Conservation (phyloP, 2,329 filamentous ascomycete genomes). For the Huntiella decipiens region DNA sequence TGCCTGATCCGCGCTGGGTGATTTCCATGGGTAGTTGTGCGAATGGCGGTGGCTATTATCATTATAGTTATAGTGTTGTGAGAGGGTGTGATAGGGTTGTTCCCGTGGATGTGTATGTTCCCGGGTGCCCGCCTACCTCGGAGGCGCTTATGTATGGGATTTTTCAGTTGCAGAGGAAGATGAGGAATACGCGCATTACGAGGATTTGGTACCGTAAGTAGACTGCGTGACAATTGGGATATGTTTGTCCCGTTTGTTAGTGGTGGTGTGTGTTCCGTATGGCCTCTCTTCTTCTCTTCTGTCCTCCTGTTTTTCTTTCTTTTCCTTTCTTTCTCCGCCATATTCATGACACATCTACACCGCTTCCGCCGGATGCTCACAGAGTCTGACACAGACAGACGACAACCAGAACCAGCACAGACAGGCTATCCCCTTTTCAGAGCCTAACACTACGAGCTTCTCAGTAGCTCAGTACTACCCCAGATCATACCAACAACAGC, state of each 20-base stretch:
- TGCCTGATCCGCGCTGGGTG: constrained; percentile 82
- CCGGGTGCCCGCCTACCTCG: constrained; percentile 46
- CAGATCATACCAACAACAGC: too few species aligned
- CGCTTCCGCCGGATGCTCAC: neutral
- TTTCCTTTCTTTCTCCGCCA: neutral
- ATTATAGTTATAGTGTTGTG: constrained; percentile 65
- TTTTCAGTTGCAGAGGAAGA: constrained; percentile 61
- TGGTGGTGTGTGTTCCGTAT: neutral
- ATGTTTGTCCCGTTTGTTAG: neutral
- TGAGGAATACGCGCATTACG: constrained; percentile 39
- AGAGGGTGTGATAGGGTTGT: constrained; percentile 60
- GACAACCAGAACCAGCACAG: neutral
- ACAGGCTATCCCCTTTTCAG: neutral
- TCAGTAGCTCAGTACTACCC: too few species aligned
- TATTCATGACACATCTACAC: neutral
- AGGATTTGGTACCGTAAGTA: constrained; percentile 41
- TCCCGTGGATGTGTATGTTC: constrained; percentile 64
- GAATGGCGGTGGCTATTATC: constrained; percentile 72
- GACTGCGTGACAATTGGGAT: constrained; percentile 2
- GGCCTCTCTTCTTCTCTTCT: neutral
- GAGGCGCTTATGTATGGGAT: constrained; percentile 48
- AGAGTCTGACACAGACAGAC: constrained; percentile 5
- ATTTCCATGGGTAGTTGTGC: constrained; percentile 69
- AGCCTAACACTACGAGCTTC: too few species aligned
- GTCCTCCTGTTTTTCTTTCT: neutral